Evolutionary conservation across 2,329 filamentous ascomycete species (phyloP).

Genomic region (Biscogniauxia mediterranea): DNA sequence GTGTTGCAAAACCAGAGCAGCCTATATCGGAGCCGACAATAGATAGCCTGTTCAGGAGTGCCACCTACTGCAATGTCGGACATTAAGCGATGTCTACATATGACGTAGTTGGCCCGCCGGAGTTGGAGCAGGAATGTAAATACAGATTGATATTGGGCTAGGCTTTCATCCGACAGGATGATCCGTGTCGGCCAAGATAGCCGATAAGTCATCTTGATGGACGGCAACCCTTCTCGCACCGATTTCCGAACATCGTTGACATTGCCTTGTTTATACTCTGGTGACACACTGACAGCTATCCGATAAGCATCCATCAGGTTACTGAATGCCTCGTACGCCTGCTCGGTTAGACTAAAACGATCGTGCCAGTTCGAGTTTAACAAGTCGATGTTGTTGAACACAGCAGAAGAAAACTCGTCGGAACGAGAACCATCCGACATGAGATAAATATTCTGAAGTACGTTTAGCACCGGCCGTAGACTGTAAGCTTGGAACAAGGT

Average conservation of each 20-base stretch:
- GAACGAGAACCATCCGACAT: conserved; percentile 70
- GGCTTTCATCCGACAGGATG: conserved; percentile 65
- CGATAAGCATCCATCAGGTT: conserved; percentile 56
- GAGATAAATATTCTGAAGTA: conserved; percentile 72
- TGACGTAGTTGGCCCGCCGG: conserved; percentile 64
- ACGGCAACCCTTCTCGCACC: conserved; percentile 59
- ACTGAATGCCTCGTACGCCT: conserved; percentile 71
- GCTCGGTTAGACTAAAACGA: conserved; percentile 74
- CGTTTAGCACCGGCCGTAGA: conserved; percentile 62
- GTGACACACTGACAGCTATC: conserved; percentile 56
- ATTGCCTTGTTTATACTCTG: conserved; percentile 39
- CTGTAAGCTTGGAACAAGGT: conserved; percentile 69
- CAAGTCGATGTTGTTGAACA: conserved; percentile 75
- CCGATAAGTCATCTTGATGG: conserved; percentile 65
- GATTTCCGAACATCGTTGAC: conserved; percentile 52
- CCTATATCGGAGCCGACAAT: conserved; percentile 62
- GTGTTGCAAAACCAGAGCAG: conserved; percentile 77
- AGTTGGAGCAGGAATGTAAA: conserved; percentile 78
- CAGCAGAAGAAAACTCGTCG: conserved; percentile 60
- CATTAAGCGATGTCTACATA: conserved; percentile 55
- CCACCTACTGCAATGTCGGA: conserved; percentile 38
- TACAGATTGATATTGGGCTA: conserved; percentile 66
- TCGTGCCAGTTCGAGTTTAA: conserved; percentile 69
- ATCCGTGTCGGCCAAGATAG: conserved; percentile 69
- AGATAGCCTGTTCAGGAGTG: conserved; percentile 46